Evolutionary conservation across 345 rosid species (phyloP), one percentile per base, ranked within the genome.

Genomic region (Cardamine resedifolia): DNA sequence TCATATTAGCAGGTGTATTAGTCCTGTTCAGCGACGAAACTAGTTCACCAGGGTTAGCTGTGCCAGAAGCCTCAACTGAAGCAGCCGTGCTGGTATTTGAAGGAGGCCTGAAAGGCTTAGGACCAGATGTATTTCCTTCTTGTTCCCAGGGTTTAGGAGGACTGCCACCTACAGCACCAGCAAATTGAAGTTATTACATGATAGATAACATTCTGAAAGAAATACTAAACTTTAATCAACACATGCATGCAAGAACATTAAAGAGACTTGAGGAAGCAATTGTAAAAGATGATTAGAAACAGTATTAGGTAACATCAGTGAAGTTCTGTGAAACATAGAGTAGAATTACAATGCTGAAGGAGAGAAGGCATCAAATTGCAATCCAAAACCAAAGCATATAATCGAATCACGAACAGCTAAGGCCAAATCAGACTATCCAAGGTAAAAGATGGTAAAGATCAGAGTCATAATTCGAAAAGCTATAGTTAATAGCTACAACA

Each of bases 71-170:
- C 80, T 95, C 98, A 23, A 95, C 98, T 5, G 90, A 92, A 78
- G 82, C 91, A 66, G 92, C 91, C 6, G 98, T 95, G 86, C 82
- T 92, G 23, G 97, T 94, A 45, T 84, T 55, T 3, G 98, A 88
- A 23, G 99, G 88, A 8, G 99, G 97, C 74, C 86, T 95, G 58
- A 95, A 95, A 39, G 99, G 99, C 2, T 86, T 76, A 60, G 98
- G 83, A 58, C 98, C 96, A 6, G 94, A 76, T 0, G 90, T 79
- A 0, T 82, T 70, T 60, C 85, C 92, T n/a, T 88, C 80, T 82
- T 83, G 89, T 69, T 95, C 98, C 98, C 97, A 90, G n/a, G 99
- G 98, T 74, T 95, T 95, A n/a, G 97, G 98, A 66, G 88, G 87
- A 59, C 84, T 77, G 15, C 84, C 77, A 62, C 81, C 96, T 81